Evolutionary conservation across 345 rosid species (phyloP).

Genomic region (Linum tenue): DNA sequence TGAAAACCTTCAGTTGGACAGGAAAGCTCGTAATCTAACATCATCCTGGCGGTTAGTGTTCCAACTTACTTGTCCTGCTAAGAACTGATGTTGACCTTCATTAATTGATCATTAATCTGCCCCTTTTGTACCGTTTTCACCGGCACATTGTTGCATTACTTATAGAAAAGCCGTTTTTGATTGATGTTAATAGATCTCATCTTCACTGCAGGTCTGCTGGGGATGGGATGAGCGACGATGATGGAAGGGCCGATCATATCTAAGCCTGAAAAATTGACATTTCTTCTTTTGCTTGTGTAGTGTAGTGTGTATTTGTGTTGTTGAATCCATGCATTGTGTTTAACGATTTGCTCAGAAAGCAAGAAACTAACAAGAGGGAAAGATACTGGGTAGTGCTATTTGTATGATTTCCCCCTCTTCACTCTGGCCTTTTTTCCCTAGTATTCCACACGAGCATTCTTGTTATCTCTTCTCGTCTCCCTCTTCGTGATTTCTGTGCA

Average conservation of each 20-base stretch:
- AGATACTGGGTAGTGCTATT: no score
- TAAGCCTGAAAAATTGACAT: neutral
- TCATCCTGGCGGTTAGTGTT: constrained; percentile 78
- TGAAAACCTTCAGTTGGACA: constrained; percentile 90
- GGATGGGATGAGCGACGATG: neutral
- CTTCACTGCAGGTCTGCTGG: neutral
- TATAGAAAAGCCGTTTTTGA: no score
- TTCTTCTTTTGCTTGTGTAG: neutral
- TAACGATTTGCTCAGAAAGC: no score
- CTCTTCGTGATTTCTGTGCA: no score
- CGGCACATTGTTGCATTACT: no score
- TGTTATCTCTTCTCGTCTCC: no score
- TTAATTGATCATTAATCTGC: neutral
- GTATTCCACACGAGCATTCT: no score
- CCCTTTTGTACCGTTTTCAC: neutral
- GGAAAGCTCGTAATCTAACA: constrained; percentile 78
- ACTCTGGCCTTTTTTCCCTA: neutral
- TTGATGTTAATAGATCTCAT: no score
- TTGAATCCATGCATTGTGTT: neutral
- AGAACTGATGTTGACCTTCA: neutral
- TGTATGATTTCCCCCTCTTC: neutral
- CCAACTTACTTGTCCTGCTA: constrained; percentile 1
- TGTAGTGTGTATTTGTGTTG: neutral
- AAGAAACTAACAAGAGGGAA: neutral
- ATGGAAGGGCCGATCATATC: neutral